phyloP scores from a whole-genome alignment of 129 eudicot species.

The Sambucus nigra region DNA sequence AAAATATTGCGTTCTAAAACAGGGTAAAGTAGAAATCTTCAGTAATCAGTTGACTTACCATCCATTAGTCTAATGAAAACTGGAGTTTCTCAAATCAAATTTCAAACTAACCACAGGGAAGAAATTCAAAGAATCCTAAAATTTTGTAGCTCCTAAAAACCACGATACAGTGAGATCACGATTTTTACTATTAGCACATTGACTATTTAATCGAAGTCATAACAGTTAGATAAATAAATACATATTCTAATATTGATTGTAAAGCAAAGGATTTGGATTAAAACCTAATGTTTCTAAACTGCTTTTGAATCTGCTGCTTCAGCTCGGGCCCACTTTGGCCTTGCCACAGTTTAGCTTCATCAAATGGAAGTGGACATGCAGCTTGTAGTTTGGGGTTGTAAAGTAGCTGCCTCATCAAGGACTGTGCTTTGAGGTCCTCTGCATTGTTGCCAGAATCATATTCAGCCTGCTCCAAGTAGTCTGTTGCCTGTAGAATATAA shows the following conservation, averaged over 20 bases:
- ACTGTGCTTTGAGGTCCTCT: constrained; percentile 78
- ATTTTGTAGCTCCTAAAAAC: too few relatives aligned
- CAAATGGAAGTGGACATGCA: constrained; percentile 95
- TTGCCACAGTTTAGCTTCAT: constrained; percentile 92
- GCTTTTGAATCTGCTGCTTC: constrained; percentile 76
- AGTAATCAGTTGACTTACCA: too few relatives aligned
- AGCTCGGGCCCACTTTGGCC: constrained; percentile 89
- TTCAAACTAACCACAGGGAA: too few relatives aligned
- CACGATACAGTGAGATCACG: too few relatives aligned
- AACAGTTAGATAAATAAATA: too few relatives aligned
- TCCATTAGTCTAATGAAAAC: too few relatives aligned
- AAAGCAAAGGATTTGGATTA: constrained; percentile 2
- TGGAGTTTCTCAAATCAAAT: too few relatives aligned
- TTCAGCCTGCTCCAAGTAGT: constrained; percentile 91
- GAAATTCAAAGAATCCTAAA: too few relatives aligned
- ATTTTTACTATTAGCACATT: background rate
- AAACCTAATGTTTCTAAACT: constrained; percentile 85
- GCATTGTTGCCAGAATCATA: constrained; percentile 80
- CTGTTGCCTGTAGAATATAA: constrained; percentile 43
- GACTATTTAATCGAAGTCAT: too few relatives aligned
- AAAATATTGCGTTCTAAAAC: too few relatives aligned
- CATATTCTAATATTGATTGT: too few relatives aligned
- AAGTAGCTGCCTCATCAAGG: constrained; percentile 54
- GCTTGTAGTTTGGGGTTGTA: constrained; percentile 68
- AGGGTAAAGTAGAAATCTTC: too few relatives aligned